Evolutionary conservation across 2,329 filamentous ascomycete genomes (phyloP), one percentile per base, ranked within the genome.

Genomic region (Ophiosphaerella korrae): DNA sequence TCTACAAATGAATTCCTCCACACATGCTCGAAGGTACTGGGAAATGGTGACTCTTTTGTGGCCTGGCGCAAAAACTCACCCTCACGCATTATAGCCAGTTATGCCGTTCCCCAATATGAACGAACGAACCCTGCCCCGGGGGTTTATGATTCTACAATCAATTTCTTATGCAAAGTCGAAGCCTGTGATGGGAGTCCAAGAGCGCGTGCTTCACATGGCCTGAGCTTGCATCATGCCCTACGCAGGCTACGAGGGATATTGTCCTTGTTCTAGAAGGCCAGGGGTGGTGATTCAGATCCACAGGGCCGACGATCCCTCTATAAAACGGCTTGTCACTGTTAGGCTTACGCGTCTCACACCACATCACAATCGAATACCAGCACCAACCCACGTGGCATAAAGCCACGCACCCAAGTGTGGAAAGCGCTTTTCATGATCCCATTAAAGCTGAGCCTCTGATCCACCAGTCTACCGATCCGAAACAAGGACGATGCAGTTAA

Each of bases 341-440:
- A 50, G 34, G 41, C 23, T 44, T 34, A 38, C 43, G 49, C 41
- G 45, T 29, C 47, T 37, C 39, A 58, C 53, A 55, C 60, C 52
- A 57, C 53, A 55, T 62, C 52, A 57, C 52, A 47, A 16, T 33
- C 34, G 24, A 32, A 47, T 33, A 16, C 29, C 39, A 18, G 37
- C 21, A 23, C 38, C 45, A 44, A 49, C 42, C 29, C 50, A 61
- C 51, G 52, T 60, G 56, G 48, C 29, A 46, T 38, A 50, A 37
- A 60, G 55, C 58, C 62, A 66, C 62, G 50, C 55, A 52, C 58
- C 37, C 52, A 58, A 51, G 53, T 58, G 55, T 49, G 40, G 39
- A 52, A 26, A 45, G 29, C n/a, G 9, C 45, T 34, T 26, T 33
- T 34, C 43, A 36, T 29, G 43, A 41, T 16, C 24, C 31, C 39